Evolutionary conservation across 768 basidiomycete species (phyloP).

Genomic region (Leucosporidium creatinivorum): DNA sequence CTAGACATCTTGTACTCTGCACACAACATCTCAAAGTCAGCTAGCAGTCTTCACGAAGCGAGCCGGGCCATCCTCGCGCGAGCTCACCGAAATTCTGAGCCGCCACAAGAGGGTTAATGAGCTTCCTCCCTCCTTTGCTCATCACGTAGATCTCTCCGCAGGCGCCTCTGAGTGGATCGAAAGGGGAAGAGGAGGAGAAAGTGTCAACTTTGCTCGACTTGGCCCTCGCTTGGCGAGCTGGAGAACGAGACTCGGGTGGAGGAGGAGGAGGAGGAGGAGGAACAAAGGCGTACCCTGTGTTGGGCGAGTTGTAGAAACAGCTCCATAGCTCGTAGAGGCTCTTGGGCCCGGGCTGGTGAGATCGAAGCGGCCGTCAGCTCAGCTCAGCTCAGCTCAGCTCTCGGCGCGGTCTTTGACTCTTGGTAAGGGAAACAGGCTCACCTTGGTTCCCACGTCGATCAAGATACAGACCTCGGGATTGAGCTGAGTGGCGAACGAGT

Average conservation of each 20-base stretch:
- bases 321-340: slow-evolving; percentile 94
- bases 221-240: too few species aligned
- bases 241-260: too few species aligned
- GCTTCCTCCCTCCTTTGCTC: slow-evolving; percentile 66
- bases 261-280: too few species aligned
- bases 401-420: slow-evolving; percentile 65
- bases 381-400: slow-evolving; percentile 56
- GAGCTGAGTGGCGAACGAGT: slow-evolving; percentile 56
- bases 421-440: too few species aligned
- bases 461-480: slow-evolving; percentile 86
- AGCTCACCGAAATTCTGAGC: slow-evolving; percentile 60
- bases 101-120: slow-evolving; percentile 82
- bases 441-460: slow-evolving; percentile 86
- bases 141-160: slow-evolving; percentile 74
- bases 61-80: too few species aligned
- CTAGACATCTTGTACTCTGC: slow-evolving; percentile 72
- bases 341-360: slow-evolving; percentile 91
- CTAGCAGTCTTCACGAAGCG: too few species aligned
- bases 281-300: too few species aligned
- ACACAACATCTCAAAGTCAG: neutral
- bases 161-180: slow-evolving; percentile 44
- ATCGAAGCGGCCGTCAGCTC: slow-evolving; percentile 84
- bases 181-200: too few species aligned
- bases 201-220: too few species aligned
- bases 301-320: slow-evolving; percentile 51